A percentile compares a stretch with the other conserved stretches of the same genome.
Conservation (phyloP, 345 rosid genomes). For the Camelina laxa region DNA sequence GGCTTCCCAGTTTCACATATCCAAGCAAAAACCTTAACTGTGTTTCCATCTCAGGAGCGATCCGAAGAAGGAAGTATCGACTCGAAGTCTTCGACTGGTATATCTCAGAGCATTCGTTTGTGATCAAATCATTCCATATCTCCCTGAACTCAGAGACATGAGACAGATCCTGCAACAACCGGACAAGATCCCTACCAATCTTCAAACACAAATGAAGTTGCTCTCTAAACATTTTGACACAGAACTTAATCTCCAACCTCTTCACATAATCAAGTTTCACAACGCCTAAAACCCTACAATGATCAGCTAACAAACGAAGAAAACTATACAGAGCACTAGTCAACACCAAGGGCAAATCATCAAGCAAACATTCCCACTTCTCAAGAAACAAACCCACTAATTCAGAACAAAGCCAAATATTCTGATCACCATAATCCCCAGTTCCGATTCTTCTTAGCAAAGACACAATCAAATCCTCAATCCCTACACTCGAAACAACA, state of each 20-base stretch:
- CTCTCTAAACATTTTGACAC: conserved; percentile 78
- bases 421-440: conserved; percentile 73
- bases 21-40: conserved; percentile 76
- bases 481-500: conserved; percentile 62
- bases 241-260: conserved; percentile 65
- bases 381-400: conserved; percentile 53
- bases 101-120: conserved; percentile 51
- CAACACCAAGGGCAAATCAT: conserved; percentile 62
- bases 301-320: conserved; percentile 74
- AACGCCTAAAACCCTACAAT: conserved; percentile 52
- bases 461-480: conserved; percentile 56
- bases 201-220: conserved; percentile 61
- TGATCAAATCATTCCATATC: conserved; percentile 67
- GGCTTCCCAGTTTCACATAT: conserved; percentile 74
- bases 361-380: conserved; percentile 62
- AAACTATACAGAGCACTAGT: conserved; percentile 66
- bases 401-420: conserved; percentile 81
- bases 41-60: conserved; percentile 71
- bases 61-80: conserved; percentile 64
- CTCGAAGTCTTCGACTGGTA: conserved; percentile 68
- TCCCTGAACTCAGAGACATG: conserved; percentile 69
- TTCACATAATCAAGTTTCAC: conserved; percentile 53
- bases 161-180: conserved; percentile 76
- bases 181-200: conserved; percentile 75
- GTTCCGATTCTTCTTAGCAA: conserved; percentile 67